Evolutionary conservation across 495 filamentous ascomycete genomes (phyloP).

Genomic region (Thermothielavioides terrestris): DNA sequence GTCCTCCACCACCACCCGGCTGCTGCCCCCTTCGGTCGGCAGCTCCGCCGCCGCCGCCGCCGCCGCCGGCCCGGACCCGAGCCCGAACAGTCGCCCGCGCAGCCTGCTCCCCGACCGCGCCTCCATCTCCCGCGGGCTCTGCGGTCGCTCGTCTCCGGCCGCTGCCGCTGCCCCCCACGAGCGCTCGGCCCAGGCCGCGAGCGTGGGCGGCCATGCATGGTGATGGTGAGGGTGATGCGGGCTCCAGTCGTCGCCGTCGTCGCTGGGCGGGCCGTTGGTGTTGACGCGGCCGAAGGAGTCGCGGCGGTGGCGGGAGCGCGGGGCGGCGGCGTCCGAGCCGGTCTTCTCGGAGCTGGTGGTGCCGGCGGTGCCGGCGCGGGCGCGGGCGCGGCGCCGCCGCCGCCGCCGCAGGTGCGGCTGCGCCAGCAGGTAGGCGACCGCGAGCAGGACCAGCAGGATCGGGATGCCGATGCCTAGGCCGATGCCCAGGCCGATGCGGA

Average conservation of each 20-base stretch:
- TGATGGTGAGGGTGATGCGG: not conserved
- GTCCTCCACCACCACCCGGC: not conserved
- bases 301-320: not conserved
- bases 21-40: not conserved
- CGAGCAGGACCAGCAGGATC: slow-evolving; percentile 8
- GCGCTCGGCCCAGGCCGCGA: not conserved
- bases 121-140: slow-evolving; percentile 7
- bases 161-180: not conserved
- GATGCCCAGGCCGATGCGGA: slow-evolving; percentile 11
- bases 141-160: not conserved
- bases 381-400: too few relatives aligned
- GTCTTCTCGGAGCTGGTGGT: too few relatives aligned
- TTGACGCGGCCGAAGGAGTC: not conserved
- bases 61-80: too few relatives aligned
- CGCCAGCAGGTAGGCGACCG: slow-evolving; percentile 5
- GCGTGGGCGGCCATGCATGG: not conserved
- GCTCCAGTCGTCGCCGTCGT: not conserved
- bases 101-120: not conserved
- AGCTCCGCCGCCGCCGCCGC: not conserved
- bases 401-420: not conserved
- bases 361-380: too few relatives aligned
- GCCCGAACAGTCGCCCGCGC: too few relatives aligned
- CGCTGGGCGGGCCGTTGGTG: not conserved
- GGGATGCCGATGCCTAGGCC: slow-evolving; percentile 15
- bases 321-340: not conserved